A percentile compares a stretch with the other conserved stretches of the same genome.
phyloP scores from a whole-genome alignment of 2,329 filamentous ascomycete species.

The Coleophoma crateriformis region DNA sequence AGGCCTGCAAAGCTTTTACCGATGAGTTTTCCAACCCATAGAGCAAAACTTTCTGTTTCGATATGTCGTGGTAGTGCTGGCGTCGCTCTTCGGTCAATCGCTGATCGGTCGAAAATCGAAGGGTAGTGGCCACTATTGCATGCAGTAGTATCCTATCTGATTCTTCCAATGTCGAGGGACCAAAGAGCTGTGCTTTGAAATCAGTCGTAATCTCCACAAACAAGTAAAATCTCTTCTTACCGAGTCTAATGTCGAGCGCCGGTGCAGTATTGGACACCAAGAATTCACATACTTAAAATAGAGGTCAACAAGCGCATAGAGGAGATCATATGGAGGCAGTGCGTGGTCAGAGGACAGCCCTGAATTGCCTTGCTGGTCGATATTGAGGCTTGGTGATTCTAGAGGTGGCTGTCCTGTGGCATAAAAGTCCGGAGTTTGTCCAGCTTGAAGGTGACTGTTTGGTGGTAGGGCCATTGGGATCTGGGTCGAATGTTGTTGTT shows the following conservation, averaged over 20 bases:
- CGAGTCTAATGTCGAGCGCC: slow-evolving; percentile 73
- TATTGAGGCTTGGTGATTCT: slow-evolving; percentile 52
- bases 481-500: slow-evolving; percentile 17
- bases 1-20: slow-evolving; percentile 78
- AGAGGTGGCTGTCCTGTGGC: slow-evolving; percentile 32
- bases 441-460: slow-evolving; percentile 12
- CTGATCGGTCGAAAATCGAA: slow-evolving; percentile 75
- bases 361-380: slow-evolving; percentile 40
- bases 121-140: slow-evolving; percentile 81
- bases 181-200: slow-evolving; percentile 52
- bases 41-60: slow-evolving; percentile 80
- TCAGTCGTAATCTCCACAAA: background rate
- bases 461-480: slow-evolving; percentile 9
- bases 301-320: slow-evolving; percentile 68
- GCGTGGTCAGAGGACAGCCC: slow-evolving; percentile 54
- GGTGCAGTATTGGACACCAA: slow-evolving; percentile 87
- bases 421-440: slow-evolving; percentile 27
- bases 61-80: slow-evolving; percentile 70
- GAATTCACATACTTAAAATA: slow-evolving; percentile 79
- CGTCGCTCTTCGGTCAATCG: slow-evolving; percentile 69
- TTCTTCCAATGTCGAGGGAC: slow-evolving; percentile 69
- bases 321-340: slow-evolving; percentile 67
- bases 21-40: slow-evolving; percentile 88
- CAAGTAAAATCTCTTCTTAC: background rate
- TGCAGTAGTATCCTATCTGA: slow-evolving; percentile 78